phyloP scores from a whole-genome alignment of 257 asterid genomes.

The Nicotiana obtusifolia region DNA sequence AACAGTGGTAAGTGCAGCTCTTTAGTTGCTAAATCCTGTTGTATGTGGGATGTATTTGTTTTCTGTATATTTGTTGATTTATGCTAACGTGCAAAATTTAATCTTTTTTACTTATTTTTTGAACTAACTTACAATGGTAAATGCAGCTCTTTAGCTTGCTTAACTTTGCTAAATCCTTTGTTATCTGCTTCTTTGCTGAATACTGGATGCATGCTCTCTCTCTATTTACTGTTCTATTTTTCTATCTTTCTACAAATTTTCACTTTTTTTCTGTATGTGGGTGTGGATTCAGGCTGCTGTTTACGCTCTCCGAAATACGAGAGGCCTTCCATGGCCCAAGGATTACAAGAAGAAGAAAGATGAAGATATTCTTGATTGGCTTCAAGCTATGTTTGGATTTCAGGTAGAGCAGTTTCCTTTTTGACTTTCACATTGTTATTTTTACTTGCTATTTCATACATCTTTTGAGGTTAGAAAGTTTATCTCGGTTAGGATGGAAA shows the following conservation, averaged over 20 bases:
- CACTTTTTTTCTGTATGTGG: no score
- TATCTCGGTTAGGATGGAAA: not conserved
- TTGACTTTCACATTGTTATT: not conserved
- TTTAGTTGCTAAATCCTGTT: no score
- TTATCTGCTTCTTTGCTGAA: no score
- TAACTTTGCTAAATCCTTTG: no score
- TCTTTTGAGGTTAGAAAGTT: not conserved
- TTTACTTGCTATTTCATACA: not conserved
- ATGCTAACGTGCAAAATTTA: not conserved
- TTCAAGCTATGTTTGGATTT: slow-evolving; percentile 98
- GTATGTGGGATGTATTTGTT: not conserved
- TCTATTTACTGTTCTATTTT: no score
- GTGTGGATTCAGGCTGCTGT: no score
- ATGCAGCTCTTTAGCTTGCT: not conserved
- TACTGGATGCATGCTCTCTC: no score
- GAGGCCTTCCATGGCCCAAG: slow-evolving; percentile 99
- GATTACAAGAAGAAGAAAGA: slow-evolving; percentile 96
- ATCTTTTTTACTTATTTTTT: not conserved
- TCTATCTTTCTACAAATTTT: no score
- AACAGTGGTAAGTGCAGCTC: no score
- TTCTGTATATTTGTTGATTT: not conserved
- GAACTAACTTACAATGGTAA: not conserved
- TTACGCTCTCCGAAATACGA: slow-evolving; percentile 73
- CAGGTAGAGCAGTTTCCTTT: slow-evolving; percentile 42
- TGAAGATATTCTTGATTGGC: slow-evolving; percentile 99